Conservation (phyloP, 140 eudicot genomes). For the Flaveria floridana region DNA sequence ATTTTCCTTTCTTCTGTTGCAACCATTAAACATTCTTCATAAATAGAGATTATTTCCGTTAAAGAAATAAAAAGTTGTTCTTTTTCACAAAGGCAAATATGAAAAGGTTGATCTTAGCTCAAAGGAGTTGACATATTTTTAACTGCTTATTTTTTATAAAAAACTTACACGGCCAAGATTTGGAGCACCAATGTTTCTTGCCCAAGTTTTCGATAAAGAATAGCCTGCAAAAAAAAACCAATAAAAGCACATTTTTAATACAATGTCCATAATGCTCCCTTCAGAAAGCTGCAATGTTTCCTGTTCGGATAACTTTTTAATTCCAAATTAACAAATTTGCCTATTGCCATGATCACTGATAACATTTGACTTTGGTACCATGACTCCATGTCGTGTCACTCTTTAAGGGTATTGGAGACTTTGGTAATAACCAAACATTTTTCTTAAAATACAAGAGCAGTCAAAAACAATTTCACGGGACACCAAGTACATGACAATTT, state of each 20-base stretch:
- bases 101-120: neutral
- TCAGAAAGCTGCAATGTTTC: conserved; percentile 5
- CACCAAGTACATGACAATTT: too few relatives aligned
- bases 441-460: too few relatives aligned
- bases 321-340: conserved; percentile 10
- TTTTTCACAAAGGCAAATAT: neutral
- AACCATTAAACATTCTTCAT: neutral
- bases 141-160: neutral
- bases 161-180: conserved; percentile 86
- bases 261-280: conserved; percentile 9
- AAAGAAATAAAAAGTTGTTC: neutral
- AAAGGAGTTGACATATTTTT: neutral
- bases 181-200: conserved; percentile 90
- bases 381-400: too few relatives aligned
- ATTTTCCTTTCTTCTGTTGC: neutral
- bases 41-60: neutral
- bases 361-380: neutral
- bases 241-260: conserved; percentile 21
- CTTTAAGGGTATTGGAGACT: too few relatives aligned
- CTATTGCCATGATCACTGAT: neutral
- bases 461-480: too few relatives aligned
- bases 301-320: neutral
- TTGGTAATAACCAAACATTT: too few relatives aligned
- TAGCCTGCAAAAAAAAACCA: conserved; percentile 61
- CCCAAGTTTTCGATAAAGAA: conserved; percentile 85